Base-by-base conservation (phyloP, 2,329 filamentous ascomycete genomes). In the Ophiostoma himal-ulmi region DNA sequence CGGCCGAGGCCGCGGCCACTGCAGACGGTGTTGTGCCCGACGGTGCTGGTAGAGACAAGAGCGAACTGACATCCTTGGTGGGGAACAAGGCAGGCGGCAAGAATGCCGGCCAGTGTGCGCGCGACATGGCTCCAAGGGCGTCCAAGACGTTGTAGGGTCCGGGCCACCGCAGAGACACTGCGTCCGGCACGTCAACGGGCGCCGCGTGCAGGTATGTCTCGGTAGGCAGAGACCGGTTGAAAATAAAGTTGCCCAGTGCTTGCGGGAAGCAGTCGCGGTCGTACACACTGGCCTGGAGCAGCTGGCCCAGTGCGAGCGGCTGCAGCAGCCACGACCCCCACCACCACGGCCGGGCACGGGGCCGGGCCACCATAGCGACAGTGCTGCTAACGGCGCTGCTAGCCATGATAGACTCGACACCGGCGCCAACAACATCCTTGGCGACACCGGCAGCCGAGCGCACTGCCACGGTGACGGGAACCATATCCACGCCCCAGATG, bases 71-170 rank as follows among this genome's bases (percentile, higher is more conserved):
- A 60, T 86, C 84, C 75, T 88, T 88, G 73, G 83, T 83, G 0
- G 94, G 94, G 79, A 96, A 96, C 71, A 97, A 85, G 57, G 93
- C 94, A 0, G 94, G 94, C 0, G 93, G 95, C 70, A 91, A 84
- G 78, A 93, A 97, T 75, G 84, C 91, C 84, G 94, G 94, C 92
- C 94, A 97, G 77, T 88, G 88, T 30, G 94, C 84, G 74, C 86
- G 86, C 20, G 93, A 92, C 82, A 97, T 94, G 74, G 91, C 85
- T 4, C 89, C 92, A 20, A 99, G 80, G 67, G 87, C 93, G 74
- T 96, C 91, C 13, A 96, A 87, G 37, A 97, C 89, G 72, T 93
- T 86, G 76, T 89, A 87, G 1, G 88, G 85, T 57, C 82, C 83
- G 1, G 94, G 95, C 94, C 94, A 98, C 41, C 83, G 82, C 36